Evolutionary conservation across 495 filamentous ascomycete genomes (phyloP).

Genomic region (Rhypophila decipiens): DNA sequence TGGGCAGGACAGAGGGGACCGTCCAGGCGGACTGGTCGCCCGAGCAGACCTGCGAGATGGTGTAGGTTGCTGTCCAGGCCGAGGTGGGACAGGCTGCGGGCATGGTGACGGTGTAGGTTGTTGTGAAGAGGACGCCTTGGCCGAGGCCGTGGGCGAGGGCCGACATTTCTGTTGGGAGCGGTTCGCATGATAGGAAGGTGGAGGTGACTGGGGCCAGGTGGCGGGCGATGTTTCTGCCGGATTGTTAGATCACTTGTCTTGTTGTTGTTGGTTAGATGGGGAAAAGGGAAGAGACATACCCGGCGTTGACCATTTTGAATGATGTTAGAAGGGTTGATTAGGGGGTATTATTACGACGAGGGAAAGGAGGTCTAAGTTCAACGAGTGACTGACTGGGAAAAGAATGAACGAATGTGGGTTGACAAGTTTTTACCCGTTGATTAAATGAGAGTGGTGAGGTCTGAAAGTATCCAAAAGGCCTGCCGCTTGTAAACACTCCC

Average conservation of each 20-base stretch:
- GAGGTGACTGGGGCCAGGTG: slow-evolving; percentile 3
- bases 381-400: too few relatives aligned
- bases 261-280: not conserved
- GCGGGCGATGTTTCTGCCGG: not conserved
- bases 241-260: not conserved
- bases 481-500: too few relatives aligned
- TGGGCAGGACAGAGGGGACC: slow-evolving; percentile 20
- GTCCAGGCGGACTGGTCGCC: slow-evolving; percentile 22
- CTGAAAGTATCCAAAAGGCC: too few relatives aligned
- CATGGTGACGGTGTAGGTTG: slow-evolving; percentile 35
- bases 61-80: slow-evolving; percentile 38
- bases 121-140: slow-evolving; percentile 27
- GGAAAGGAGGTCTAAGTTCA: not conserved
- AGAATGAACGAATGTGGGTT: too few relatives aligned
- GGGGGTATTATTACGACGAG: not conserved
- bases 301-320: not conserved
- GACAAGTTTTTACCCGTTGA: too few relatives aligned
- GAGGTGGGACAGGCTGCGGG: slow-evolving; percentile 35
- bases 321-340: not conserved
- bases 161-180: slow-evolving; percentile 12
- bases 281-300: not conserved
- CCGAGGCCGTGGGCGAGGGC: slow-evolving; percentile 8
- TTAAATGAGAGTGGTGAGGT: too few relatives aligned
- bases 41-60: slow-evolving; percentile 34
- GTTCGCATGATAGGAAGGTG: slow-evolving; percentile 11